Evolutionary conservation across 2,329 filamentous ascomycete species (phyloP).

Genomic region (Fusarium falciforme): DNA sequence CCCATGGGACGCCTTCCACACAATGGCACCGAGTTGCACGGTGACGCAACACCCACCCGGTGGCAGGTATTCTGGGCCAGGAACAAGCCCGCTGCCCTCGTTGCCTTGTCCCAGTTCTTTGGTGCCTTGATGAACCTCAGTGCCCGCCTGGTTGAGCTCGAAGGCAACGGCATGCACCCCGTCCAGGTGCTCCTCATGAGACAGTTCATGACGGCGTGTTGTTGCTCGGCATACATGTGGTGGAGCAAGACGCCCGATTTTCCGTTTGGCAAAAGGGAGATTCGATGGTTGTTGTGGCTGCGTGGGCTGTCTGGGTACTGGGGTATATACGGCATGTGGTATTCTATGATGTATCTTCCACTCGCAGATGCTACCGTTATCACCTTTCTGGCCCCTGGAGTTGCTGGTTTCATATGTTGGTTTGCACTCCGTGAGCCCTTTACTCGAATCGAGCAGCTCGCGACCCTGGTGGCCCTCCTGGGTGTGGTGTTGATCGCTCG

Average conservation of each 20-base stretch:
- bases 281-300: constrained; percentile 74
- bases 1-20: constrained; percentile 27
- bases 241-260: constrained; percentile 73
- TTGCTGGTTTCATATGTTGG: constrained; percentile 84
- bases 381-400: constrained; percentile 84
- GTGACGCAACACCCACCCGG: constrained; percentile 37
- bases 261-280: constrained; percentile 74
- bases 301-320: constrained; percentile 79
- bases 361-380: constrained; percentile 90
- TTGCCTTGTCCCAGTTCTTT: constrained; percentile 82
- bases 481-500: constrained; percentile 88
- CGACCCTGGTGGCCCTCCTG: constrained; percentile 77
- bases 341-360: constrained; percentile 77
- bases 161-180: constrained; percentile 80
- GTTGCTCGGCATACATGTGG: constrained; percentile 80
- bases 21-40: background rate
- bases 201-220: constrained; percentile 78
- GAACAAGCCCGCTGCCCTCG: constrained; percentile 79
- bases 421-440: constrained; percentile 81
- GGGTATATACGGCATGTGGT: constrained; percentile 83
- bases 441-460: constrained; percentile 80
- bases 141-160: constrained; percentile 78
- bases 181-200: constrained; percentile 86
- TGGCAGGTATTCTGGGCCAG: constrained; percentile 63
- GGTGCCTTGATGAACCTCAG: constrained; percentile 87